Evolutionary conservation across 352 stramenopile genomes (phyloP).

Genomic region (Stramenopiles sp.): DNA sequence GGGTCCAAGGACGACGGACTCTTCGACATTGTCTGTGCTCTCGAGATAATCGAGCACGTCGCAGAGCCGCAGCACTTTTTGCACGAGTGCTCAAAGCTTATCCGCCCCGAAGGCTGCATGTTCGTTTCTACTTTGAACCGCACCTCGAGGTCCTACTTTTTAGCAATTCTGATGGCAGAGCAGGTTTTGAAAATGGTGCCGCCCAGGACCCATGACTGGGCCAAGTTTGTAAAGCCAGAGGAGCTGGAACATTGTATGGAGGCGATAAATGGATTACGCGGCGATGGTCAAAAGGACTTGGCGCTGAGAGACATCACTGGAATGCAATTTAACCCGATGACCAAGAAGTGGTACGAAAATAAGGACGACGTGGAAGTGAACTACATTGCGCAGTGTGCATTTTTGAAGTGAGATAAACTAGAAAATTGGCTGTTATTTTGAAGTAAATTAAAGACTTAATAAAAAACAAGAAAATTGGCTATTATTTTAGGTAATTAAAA

Average conservation of each 20-base stretch:
- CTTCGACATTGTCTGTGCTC: constrained; percentile 45
- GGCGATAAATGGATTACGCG: background rate
- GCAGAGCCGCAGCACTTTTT: constrained; percentile 36
- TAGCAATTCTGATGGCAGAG: constrained; percentile 49
- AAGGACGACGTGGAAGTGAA: background rate
- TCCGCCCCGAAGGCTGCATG: constrained; percentile 32
- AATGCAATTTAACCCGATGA: background rate
- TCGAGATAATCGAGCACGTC: constrained; percentile 60
- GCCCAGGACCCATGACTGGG: constrained; percentile 49
- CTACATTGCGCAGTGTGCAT: background rate
- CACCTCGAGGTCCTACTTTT: constrained; percentile 29
- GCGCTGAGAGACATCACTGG: background rate
- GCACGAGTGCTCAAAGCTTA: background rate
- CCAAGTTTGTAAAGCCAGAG: constrained; percentile 30
- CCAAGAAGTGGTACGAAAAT: background rate
- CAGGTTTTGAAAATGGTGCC: constrained; percentile 46
- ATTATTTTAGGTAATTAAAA: no score
- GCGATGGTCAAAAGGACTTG: background rate
- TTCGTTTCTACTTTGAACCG: constrained; percentile 54
- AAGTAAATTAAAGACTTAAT: no score
- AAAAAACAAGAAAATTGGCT: no score
- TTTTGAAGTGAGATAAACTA: background rate
- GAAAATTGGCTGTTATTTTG: no score
- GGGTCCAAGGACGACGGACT: constrained; percentile 16
- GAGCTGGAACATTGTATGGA: background rate